Evolutionary conservation across 148 eudicot species (phyloP), one percentile per base, ranked within the genome.

Genomic region (Bassia scoparia): DNA sequence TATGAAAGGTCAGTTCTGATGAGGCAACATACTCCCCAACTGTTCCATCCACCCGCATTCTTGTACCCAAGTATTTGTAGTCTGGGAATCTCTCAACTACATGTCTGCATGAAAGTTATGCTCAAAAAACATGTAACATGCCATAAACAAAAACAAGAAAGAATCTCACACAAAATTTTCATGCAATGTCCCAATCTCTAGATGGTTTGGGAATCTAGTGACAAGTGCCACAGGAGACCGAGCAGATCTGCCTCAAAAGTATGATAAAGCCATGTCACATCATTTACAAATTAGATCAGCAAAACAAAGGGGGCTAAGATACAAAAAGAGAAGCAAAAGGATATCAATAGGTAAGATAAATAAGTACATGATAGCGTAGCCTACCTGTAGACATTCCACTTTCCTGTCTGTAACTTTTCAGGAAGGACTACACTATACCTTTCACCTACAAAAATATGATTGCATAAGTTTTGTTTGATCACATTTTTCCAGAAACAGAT

Each of bases 301-400:
- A 52, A 23, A 13, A 66, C 31, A 67, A 13, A 13, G 27, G 55
- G 4, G 23, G 35, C 2, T 50, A 49, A 21, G 18, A 14, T 43
- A 41, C 1, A n/a, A 6, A 26, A 66, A 38, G 48, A 48, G n/a
- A 62, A 46, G 43, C n/a, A 70, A 49, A 69, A 26, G 54, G 67
- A 18, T 6, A 18, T 50, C 23, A 48, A 55, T 43, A 37, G 71
- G 67, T 16, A 41, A 67, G 24, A 35, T n/a, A 70, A 69, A 49
- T 23, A 66, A 63, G 64, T 59, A 65, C 30, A 71, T 67, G 66
- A 72, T 73, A 31, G 71, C 68, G 33, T 67, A 94, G 71, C 68
- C 38, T 64, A 94, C 98, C 98, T 86, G 87, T 94, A 90, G 23
- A 94, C 98, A 81, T 94, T 89, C 98, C 98, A 93, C 72, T 90